Conservation (phyloP, 306 rosid genomes). For the Glycine latifolia region DNA sequence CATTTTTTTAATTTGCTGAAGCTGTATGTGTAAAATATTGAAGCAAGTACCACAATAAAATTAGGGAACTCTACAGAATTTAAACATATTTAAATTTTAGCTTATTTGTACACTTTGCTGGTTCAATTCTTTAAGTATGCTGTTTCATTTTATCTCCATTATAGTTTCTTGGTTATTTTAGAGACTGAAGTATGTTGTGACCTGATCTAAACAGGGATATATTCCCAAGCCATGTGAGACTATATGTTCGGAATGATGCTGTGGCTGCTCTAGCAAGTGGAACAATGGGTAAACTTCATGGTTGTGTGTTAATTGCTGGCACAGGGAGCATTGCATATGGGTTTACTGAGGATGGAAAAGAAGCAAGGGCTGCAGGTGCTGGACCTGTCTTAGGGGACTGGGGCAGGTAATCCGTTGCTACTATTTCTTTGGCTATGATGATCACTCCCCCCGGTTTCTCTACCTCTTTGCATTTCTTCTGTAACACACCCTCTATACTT, state of each 20-base stretch:
- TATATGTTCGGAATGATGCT: conserved; percentile 93
- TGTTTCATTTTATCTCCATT: conserved; percentile 20
- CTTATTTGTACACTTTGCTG: conserved; percentile 35
- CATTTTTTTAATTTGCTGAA: conserved; percentile 15
- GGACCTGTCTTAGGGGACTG: conserved; percentile 98
- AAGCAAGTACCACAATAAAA: conserved; percentile 9
- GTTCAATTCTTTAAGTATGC: conserved; percentile 2
- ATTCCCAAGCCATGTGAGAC: conserved; percentile 75
- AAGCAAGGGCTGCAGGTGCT: conserved; percentile 96
- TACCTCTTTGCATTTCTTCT: neutral
- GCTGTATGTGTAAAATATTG: neutral
- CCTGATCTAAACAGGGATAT: conserved; percentile 68
- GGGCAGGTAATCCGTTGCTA: conserved; percentile 72
- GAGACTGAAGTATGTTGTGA: conserved; percentile 36
- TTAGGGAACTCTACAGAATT: conserved; percentile 7
- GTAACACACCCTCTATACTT: neutral
- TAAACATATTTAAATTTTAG: conserved; percentile 5
- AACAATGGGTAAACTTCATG: conserved; percentile 88
- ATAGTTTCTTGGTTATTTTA: conserved; percentile 25
- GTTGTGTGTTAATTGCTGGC: conserved; percentile 95
- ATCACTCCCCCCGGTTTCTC: neutral
- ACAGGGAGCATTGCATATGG: conserved; percentile 96
- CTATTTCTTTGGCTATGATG: conserved; percentile 15
- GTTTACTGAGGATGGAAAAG: conserved; percentile 85
- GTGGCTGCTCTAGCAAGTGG: conserved; percentile 97